These are phyloP conservation scores for Russula sp. DNA, from an alignment of 768 basidiomycete species.

Conservation along the genomic window DNA sequence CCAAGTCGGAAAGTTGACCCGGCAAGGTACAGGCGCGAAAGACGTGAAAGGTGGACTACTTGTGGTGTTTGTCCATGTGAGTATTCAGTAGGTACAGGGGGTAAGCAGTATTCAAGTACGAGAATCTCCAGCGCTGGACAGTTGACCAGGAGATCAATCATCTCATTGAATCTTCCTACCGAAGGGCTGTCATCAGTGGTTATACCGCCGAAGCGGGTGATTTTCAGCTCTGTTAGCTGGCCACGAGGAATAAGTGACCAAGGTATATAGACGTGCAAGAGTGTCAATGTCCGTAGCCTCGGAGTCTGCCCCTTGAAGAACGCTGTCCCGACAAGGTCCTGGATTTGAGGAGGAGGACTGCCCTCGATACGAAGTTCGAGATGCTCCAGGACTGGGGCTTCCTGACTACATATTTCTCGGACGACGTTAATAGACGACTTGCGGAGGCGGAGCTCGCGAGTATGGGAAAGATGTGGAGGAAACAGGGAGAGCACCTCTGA, in stretches of 20 bases:
- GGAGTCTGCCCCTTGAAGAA: constrained; percentile 1
- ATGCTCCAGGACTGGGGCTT: constrained; percentile 1
- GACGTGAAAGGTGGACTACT: too few species aligned
- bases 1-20: neutral
- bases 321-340: too few species aligned
- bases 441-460: constrained; percentile 4
- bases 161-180: neutral
- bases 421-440: neutral
- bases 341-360: neutral
- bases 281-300: neutral
- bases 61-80: neutral
- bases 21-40: too few species aligned
- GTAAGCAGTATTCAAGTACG: neutral
- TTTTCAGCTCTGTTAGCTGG: neutral
- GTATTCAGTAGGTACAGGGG: neutral
- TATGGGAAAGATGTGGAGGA: neutral
- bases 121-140: too few species aligned
- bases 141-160: neutral
- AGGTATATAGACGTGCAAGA: neutral
- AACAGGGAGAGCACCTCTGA: neutral
- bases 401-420: neutral
- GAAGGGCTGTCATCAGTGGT: neutral
- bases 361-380: neutral
- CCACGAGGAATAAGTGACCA: too few species aligned
- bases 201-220: neutral